A percentile compares a stretch with the other conserved stretches of the same genome.
Evolutionary conservation across 805 yeast species (phyloP).

Genomic region (Jamesozyma piceae): DNA sequence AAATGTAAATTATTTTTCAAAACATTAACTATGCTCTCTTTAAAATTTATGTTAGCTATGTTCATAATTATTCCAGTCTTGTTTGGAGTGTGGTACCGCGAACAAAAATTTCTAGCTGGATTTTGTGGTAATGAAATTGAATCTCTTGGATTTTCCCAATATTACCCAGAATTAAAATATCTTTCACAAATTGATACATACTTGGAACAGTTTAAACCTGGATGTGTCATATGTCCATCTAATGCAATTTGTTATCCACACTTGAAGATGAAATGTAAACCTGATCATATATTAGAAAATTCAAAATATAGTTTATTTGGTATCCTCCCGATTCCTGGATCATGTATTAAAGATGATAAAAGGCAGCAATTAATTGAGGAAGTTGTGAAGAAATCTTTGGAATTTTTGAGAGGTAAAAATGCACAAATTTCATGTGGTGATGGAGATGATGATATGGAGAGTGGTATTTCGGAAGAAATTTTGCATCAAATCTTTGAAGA

Average conservation of each 20-base stretch:
- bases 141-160: constrained; percentile 9
- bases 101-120: constrained; percentile 54
- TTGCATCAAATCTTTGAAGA: constrained; percentile 42
- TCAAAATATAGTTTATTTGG: constrained; percentile 35
- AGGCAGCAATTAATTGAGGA: constrained; percentile 58
- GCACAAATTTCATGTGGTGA: constrained; percentile 57
- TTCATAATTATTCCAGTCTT: constrained; percentile 29
- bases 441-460: constrained; percentile 36
- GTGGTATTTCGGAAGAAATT: constrained; percentile 44
- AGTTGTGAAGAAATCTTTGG: constrained; percentile 57
- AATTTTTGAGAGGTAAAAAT: constrained; percentile 55
- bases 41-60: constrained; percentile 29
- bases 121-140: constrained; percentile 60
- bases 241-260: constrained; percentile 65
- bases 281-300: constrained; percentile 47
- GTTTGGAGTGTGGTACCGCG: constrained; percentile 51
- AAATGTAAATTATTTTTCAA: neutral
- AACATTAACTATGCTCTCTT: constrained; percentile 7
- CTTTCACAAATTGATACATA: constrained; percentile 32
- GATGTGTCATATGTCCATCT: constrained; percentile 70
- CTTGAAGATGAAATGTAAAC: constrained; percentile 57
- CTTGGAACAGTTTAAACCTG: constrained; percentile 44
- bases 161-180: constrained; percentile 32
- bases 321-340: constrained; percentile 49
- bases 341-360: constrained; percentile 66